Percentiles rank a stretch among this genome's conserved stretches.
Conservation (phyloP, 2,329 filamentous ascomycete species). For the Calonectria hawksworthii region DNA sequence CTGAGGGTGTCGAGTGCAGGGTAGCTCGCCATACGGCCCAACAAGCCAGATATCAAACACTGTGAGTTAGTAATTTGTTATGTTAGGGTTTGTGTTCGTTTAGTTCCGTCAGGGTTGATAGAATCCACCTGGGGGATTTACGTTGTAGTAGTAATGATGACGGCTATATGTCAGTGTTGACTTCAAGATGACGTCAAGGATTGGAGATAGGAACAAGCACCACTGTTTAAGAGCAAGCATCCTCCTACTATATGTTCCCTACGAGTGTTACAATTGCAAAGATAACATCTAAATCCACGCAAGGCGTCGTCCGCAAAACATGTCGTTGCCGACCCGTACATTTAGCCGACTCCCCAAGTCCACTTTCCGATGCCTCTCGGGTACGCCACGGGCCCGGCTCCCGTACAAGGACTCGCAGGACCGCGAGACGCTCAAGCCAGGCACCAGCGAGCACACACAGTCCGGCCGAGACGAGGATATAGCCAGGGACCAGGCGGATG, state of each 20-base stretch:
- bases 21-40: not conserved
- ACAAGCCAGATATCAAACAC: not conserved
- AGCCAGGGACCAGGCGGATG: slow-evolving; percentile 66
- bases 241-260: not conserved
- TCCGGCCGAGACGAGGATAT: slow-evolving; percentile 74
- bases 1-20: not conserved
- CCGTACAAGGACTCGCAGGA: slow-evolving; percentile 69
- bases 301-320: slow-evolving; percentile 13
- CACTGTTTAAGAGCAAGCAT: not conserved
- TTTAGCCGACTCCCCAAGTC: slow-evolving; percentile 23
- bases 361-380: slow-evolving; percentile 50
- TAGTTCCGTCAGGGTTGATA: not conserved
- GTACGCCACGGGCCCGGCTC: slow-evolving; percentile 40
- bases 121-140: not conserved
- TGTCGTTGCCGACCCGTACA: slow-evolving; percentile 38
- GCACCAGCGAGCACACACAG: slow-evolving; percentile 76
- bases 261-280: not conserved
- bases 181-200: slow-evolving; percentile 6
- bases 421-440: slow-evolving; percentile 74
- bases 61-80: too few species aligned
- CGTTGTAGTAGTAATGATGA: not conserved
- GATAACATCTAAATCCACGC: not conserved
- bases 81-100: not conserved
- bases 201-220: not conserved
- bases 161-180: not conserved